Percentiles rank a stretch among this genome's conserved stretches.
Evolutionary conservation across 345 rosid genomes (phyloP).

Genomic region (Boechera divaricarpa): DNA sequence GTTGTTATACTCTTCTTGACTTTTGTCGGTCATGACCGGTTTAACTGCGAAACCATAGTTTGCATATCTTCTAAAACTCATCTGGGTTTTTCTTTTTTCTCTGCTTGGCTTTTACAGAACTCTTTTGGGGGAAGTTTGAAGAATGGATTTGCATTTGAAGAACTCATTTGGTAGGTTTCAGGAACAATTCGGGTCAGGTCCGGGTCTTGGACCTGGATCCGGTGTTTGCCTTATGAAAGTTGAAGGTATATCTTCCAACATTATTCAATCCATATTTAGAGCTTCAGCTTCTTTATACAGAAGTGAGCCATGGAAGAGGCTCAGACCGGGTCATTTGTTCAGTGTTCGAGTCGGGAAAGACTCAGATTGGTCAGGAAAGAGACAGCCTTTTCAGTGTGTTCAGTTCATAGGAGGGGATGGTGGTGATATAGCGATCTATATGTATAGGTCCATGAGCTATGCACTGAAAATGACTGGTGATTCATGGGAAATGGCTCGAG

Average conservation of each 20-base stretch:
- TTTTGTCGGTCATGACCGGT: slow-evolving; percentile 39
- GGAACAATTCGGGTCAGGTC: slow-evolving; percentile 78
- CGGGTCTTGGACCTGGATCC: slow-evolving; percentile 80
- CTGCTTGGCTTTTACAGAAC: slow-evolving; percentile 4
- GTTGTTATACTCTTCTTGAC: neutral
- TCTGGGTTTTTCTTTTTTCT: neutral
- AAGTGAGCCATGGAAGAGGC: slow-evolving; percentile 76
- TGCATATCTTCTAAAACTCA: neutral
- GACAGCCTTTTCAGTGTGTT: slow-evolving; percentile 63
- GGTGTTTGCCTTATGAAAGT: slow-evolving; percentile 64
- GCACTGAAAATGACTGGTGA: slow-evolving; percentile 61
- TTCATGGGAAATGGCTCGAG: slow-evolving; percentile 57
- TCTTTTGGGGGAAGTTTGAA: slow-evolving; percentile 2
- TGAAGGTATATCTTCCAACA: slow-evolving; percentile 60
- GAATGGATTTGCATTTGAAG: slow-evolving; percentile 78
- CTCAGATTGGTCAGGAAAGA: slow-evolving; percentile 70
- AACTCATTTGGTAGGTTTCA: slow-evolving; percentile 64
- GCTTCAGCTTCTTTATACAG: slow-evolving; percentile 73
- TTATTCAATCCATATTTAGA: slow-evolving; percentile 54
- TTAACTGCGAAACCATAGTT: slow-evolving; percentile 26
- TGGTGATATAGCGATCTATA: slow-evolving; percentile 65
- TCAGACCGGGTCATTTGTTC: slow-evolving; percentile 63
- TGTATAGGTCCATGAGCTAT: slow-evolving; percentile 59
- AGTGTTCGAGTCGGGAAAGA: slow-evolving; percentile 69
- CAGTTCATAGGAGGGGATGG: slow-evolving; percentile 79